Conservation (phyloP, 2,329 filamentous ascomycete genomes). For the Fusarium pseudograminearum region DNA sequence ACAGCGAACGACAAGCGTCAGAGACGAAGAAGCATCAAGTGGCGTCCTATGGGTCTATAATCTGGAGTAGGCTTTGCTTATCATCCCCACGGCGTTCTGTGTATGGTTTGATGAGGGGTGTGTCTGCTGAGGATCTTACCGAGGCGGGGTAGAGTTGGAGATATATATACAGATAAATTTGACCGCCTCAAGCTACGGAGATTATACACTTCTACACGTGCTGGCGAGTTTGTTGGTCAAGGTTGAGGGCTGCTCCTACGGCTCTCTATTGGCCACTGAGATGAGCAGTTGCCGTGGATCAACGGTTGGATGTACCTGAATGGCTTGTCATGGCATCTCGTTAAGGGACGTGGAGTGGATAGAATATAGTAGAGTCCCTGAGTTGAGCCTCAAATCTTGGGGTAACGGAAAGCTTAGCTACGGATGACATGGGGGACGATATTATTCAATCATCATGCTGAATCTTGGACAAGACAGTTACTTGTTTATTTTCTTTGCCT, state of each 20-base stretch:
- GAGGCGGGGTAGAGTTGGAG: slow-evolving; percentile 13
- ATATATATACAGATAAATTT: slow-evolving; percentile 7
- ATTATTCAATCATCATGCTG: not conserved
- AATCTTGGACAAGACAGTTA: not conserved
- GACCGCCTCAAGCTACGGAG: not conserved
- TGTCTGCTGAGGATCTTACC: slow-evolving; percentile 4
- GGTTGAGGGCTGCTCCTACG: not conserved
- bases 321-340: not conserved
- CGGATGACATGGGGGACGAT: not conserved
- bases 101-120: slow-evolving; percentile 3
- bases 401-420: not conserved
- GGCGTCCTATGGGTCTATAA: slow-evolving; percentile 40
- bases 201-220: not conserved
- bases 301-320: not conserved
- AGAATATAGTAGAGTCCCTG: not conserved
- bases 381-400: slow-evolving; percentile 22
- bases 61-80: slow-evolving; percentile 25
- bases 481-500: not conserved
- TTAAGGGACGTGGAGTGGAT: slow-evolving; percentile 14
- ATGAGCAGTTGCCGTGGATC: not conserved
- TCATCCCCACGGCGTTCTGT: slow-evolving; percentile 13
- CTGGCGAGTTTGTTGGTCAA: slow-evolving; percentile 1
- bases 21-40: slow-evolving; percentile 30
- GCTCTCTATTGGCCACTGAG: slow-evolving; percentile 5
- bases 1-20: slow-evolving; percentile 27